Conservation (phyloP, 768 basidiomycete species). For the Russula brevipes region DNA sequence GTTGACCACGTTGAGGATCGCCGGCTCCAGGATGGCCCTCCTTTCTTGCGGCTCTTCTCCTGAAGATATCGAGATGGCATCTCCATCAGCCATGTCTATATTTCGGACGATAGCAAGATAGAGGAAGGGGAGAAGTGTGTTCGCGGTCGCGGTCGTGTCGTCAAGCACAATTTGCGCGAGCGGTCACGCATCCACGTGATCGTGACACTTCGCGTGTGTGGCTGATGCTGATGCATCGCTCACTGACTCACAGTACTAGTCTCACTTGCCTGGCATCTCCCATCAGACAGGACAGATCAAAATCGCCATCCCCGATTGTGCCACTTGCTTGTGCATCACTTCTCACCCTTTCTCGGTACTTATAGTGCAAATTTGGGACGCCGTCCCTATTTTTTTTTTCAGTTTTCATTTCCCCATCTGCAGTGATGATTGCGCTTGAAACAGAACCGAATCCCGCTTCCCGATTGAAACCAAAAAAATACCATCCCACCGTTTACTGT, state of each 20-base stretch:
- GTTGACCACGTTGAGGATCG: constrained; percentile 69
- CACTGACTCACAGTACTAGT: too few relatives aligned
- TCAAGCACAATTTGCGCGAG: background rate
- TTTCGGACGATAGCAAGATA: background rate
- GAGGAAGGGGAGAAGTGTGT: background rate
- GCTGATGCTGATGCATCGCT: too few relatives aligned
- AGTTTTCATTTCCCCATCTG: constrained; percentile 5
- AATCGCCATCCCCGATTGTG: too few relatives aligned
- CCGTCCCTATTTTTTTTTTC: too few relatives aligned
- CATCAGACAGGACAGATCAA: too few relatives aligned
- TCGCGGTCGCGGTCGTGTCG: background rate
- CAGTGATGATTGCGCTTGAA: background rate
- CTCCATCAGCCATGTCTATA: constrained; percentile 28
- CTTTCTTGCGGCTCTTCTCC: constrained; percentile 36
- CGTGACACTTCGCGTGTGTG: constrained; percentile 10
- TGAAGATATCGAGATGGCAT: constrained; percentile 30
- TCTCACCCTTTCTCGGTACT: background rate
- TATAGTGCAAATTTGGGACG: background rate
- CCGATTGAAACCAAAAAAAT: background rate
- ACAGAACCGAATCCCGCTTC: background rate
- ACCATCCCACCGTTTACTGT: background rate
- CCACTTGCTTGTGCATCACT: too few relatives aligned
- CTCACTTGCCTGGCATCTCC: too few relatives aligned
- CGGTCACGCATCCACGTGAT: constrained; percentile 13
- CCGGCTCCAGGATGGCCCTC: constrained; percentile 56